phyloP scores from a whole-genome alignment of 108 stramenopile genomes.

The Mayamaea pseudoterrestris region DNA sequence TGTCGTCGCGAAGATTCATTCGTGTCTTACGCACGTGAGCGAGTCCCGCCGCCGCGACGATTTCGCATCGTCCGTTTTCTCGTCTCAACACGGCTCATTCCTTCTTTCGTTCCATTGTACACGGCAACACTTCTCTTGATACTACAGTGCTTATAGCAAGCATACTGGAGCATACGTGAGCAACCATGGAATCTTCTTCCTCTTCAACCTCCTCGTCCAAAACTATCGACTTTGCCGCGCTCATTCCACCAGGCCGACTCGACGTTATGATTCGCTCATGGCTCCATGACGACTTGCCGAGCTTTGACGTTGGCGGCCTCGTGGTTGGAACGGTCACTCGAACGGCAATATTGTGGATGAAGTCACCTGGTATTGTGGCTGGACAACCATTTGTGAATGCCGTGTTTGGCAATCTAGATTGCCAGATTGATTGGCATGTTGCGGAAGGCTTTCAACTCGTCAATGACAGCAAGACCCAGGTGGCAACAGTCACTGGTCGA shows the following conservation, averaged over 20 bases:
- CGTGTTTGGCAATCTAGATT: constrained; percentile 70
- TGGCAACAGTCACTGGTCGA: constrained; percentile 87
- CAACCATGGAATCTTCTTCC: too few relatives aligned
- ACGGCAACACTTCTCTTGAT: too few relatives aligned
- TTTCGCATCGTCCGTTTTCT: too few relatives aligned
- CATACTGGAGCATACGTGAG: too few relatives aligned
- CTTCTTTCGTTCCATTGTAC: too few relatives aligned
- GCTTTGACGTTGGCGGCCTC: constrained; percentile 93
- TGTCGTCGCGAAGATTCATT: too few relatives aligned
- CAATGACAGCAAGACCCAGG: constrained; percentile 41
- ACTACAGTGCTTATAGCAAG: too few relatives aligned
- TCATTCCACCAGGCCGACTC: constrained; percentile 1
- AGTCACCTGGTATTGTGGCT: constrained; percentile 82
- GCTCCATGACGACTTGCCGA: constrained; percentile 92
- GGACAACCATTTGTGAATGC: constrained; percentile 90
- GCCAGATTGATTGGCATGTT: constrained; percentile 71
- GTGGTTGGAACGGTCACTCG: constrained; percentile 68
- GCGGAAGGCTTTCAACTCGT: constrained; percentile 50
- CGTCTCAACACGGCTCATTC: too few relatives aligned
- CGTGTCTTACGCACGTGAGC: too few relatives aligned
- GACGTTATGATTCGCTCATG: constrained; percentile 26
- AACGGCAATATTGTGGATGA: constrained; percentile 58
- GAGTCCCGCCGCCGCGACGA: too few relatives aligned
- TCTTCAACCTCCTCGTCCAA: not conserved
- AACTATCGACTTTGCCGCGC: not conserved